phyloP scores from a whole-genome alignment of 1,284 basidiomycete species.

The Ustilago crameri region DNA sequence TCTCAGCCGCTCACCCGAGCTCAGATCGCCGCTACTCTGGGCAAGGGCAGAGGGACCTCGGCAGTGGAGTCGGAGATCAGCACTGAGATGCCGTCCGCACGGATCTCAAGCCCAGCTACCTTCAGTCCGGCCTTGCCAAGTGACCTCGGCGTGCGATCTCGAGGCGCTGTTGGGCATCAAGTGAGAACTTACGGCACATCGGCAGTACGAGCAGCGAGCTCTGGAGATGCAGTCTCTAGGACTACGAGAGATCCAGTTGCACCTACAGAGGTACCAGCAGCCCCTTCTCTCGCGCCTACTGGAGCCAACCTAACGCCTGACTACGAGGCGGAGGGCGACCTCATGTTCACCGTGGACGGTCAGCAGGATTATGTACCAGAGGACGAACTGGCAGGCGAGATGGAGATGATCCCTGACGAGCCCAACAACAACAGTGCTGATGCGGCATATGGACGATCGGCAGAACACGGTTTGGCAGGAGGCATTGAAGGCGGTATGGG shows the following conservation, averaged over 20 bases:
- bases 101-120: constrained; percentile 13
- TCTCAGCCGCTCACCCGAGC: constrained; percentile 13
- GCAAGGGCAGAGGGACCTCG: constrained; percentile 18
- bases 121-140: constrained; percentile 8
- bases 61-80: neutral
- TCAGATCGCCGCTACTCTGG: constrained; percentile 15
- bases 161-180: constrained; percentile 14
- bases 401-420: constrained; percentile 46
- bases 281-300: neutral
- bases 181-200: constrained; percentile 26
- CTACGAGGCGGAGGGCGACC: constrained; percentile 43
- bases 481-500: constrained; percentile 39
- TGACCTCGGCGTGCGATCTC: constrained; percentile 12
- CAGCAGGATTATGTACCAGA: constrained; percentile 39
- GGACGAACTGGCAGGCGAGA: constrained; percentile 48
- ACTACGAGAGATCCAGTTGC: neutral
- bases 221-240: neutral
- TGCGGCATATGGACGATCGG: constrained; percentile 1
- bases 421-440: neutral
- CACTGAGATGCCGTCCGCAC: constrained; percentile 1
- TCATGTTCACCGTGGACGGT: constrained; percentile 40
- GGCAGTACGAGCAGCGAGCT: constrained; percentile 1
- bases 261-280: neutral
- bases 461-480: constrained; percentile 10
- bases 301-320: constrained; percentile 13